Evolutionary conservation across 805 yeast genomes (phyloP).

Genomic region (Wickerhamomyces ciferrii): DNA sequence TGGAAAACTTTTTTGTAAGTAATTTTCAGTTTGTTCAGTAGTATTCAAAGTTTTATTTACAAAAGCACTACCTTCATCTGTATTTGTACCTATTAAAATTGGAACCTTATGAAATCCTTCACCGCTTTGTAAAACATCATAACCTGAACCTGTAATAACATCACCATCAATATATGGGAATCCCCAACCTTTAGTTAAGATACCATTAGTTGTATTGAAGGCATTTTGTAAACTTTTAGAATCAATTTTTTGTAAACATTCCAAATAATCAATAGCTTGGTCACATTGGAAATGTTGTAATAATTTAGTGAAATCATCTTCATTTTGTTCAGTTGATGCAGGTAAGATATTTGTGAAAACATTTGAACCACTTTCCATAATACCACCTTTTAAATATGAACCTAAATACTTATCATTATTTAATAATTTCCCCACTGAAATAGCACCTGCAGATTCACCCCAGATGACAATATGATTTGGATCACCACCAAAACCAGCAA

Average conservation of each 20-base stretch:
- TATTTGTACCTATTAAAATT: conserved; percentile 17
- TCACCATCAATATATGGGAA: conserved; percentile 14
- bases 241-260: conserved; percentile 11
- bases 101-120: conserved; percentile 15
- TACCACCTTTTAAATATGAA: conserved; percentile 12
- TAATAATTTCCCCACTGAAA: conserved; percentile 10
- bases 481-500: conserved; percentile 31
- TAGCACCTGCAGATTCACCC: conserved; percentile 34
- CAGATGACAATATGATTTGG: conserved; percentile 26
- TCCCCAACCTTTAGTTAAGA: not conserved
- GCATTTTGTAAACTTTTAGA: conserved; percentile 2
- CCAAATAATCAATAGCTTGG: conserved; percentile 4
- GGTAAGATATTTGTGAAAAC: not conserved
- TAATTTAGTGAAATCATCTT: not conserved
- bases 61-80: conserved; percentile 16
- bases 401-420: conserved; percentile 1
- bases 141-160: conserved; percentile 8
- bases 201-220: conserved; percentile 10
- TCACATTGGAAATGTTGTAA: not conserved
- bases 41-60: not conserved
- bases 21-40: not conserved
- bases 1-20: not conserved
- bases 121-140: conserved; percentile 1
- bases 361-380: conserved; percentile 11
- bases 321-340: not conserved